Percentiles rank a stretch among this genome's conserved stretches.
Conservation (phyloP, 306 rosid genomes). For the Boehmeria nivea region DNA sequence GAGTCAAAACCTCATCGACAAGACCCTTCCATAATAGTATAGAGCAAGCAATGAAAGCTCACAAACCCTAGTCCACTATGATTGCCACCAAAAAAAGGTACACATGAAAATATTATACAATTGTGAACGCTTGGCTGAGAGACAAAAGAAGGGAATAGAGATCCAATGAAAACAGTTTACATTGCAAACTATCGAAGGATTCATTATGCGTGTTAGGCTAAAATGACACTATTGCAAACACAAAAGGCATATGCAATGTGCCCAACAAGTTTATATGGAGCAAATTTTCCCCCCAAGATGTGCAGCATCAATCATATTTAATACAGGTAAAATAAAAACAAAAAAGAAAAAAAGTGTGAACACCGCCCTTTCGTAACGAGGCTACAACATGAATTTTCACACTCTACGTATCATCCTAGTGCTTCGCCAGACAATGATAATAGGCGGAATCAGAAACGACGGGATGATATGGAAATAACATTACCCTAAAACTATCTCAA, state of each 20-base stretch:
- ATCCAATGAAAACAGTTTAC: neutral
- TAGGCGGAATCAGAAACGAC: conserved; percentile 31
- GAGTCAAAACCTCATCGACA: no score
- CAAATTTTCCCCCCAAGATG: conserved; percentile 2
- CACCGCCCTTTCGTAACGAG: conserved; percentile 28
- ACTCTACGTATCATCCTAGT: conserved; percentile 42
- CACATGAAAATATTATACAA: no score
- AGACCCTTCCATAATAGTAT: no score
- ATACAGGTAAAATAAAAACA: conserved; percentile 14
- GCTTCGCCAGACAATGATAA: conserved; percentile 23
- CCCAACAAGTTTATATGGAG: conserved; percentile 1
- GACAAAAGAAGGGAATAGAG: no score
- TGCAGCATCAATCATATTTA: conserved; percentile 31
- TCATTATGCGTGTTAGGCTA: neutral
- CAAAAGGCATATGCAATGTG: neutral
- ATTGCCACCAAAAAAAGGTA: no score
- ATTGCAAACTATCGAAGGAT: conserved; percentile 1
- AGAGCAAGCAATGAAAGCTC: no score
- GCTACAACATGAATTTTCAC: conserved; percentile 31
- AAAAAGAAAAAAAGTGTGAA: conserved; percentile 7
- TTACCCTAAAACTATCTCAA: conserved; percentile 39
- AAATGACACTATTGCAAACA: conserved; percentile 1
- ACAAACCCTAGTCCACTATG: no score
- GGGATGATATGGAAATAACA: conserved; percentile 33
- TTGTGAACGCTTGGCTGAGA: no score